Evolutionary conservation across 2,329 filamentous ascomycete genomes (phyloP).

Genomic region (Sarocladium brachiariae): DNA sequence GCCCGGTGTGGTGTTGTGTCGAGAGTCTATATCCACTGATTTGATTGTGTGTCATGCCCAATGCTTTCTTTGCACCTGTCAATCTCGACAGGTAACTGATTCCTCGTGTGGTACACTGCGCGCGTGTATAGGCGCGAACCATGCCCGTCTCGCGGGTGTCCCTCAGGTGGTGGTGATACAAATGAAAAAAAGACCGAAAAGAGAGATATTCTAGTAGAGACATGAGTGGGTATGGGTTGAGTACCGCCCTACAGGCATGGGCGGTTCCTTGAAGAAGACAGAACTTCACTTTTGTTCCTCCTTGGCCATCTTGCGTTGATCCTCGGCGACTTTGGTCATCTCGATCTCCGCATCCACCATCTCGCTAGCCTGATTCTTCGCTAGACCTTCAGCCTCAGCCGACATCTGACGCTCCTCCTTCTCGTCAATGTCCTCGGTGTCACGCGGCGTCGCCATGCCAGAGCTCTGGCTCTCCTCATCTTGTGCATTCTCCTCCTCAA

Average conservation of each 20-base stretch:
- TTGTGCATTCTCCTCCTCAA: conserved; percentile 94
- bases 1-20: conserved; percentile 6
- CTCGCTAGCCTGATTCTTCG: conserved; percentile 44
- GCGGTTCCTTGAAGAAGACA: background rate
- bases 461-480: conserved; percentile 71
- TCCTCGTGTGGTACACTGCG: conserved; percentile 4
- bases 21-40: conserved; percentile 9
- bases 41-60: conserved; percentile 6
- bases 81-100: background rate
- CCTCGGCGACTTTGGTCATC: conserved; percentile 16
- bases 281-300: conserved; percentile 30
- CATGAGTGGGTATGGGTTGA: background rate
- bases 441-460: conserved; percentile 69
- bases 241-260: too few species aligned
- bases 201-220: conserved; percentile 1
- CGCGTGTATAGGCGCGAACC: background rate
- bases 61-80: conserved; percentile 4
- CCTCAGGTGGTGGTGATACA: conserved; percentile 6
- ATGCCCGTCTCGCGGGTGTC: background rate
- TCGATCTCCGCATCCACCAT: conserved; percentile 51
- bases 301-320: conserved; percentile 10
- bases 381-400: conserved; percentile 39
- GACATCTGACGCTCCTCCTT: conserved; percentile 65
- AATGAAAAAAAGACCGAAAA: background rate
- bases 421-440: conserved; percentile 90